Conservation (phyloP, 1,139 yeast species). For the Lodderomyces margitis region DNA sequence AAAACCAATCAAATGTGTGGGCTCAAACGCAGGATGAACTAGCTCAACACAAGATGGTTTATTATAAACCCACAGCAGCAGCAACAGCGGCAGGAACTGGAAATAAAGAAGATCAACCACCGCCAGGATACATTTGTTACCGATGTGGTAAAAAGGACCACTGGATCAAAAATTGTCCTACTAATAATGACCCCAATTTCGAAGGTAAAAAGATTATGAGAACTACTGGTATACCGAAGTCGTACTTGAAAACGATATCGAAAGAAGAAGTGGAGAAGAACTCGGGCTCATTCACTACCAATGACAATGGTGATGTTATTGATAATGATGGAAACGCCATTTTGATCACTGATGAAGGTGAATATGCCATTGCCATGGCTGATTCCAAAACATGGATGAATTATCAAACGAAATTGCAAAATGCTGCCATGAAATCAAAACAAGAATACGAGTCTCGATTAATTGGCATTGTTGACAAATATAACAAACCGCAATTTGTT, state of each 20-base stretch:
- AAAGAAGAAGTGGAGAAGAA: slow-evolving; percentile 45
- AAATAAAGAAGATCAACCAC: slow-evolving; percentile 67
- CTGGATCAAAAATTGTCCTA: slow-evolving; percentile 95
- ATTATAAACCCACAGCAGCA: slow-evolving; percentile 42
- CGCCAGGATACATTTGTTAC: slow-evolving; percentile 94
- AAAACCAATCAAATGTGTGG: slow-evolving; percentile 92
- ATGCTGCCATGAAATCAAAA: slow-evolving; percentile 49
- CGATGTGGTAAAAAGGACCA: slow-evolving; percentile 97
- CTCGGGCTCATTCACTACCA: slow-evolving; percentile 28
- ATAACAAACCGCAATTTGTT: slow-evolving; percentile 42
- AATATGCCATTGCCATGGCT: slow-evolving; percentile 91
- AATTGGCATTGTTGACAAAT: slow-evolving; percentile 35
- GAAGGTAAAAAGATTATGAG: slow-evolving; percentile 88
- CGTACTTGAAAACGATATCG: slow-evolving; percentile 77
- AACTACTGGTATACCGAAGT: slow-evolving; percentile 96
- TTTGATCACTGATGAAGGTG: slow-evolving; percentile 92
- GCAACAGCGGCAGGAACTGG: slow-evolving; percentile 15
- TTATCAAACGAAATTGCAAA: slow-evolving; percentile 68
- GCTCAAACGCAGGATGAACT: slow-evolving; percentile 88
- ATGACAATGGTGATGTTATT: slow-evolving; percentile 47
- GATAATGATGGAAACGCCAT: slow-evolving; percentile 69
- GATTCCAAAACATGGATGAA: slow-evolving; percentile 90
- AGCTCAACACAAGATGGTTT: slow-evolving; percentile 71
- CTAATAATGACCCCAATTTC: slow-evolving; percentile 87
- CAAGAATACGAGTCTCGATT: slow-evolving; percentile 40